Evolutionary conservation across 2,329 filamentous ascomycete genomes (phyloP), one percentile per base, ranked within the genome.

Genomic region (Fusarium algeriense): DNA sequence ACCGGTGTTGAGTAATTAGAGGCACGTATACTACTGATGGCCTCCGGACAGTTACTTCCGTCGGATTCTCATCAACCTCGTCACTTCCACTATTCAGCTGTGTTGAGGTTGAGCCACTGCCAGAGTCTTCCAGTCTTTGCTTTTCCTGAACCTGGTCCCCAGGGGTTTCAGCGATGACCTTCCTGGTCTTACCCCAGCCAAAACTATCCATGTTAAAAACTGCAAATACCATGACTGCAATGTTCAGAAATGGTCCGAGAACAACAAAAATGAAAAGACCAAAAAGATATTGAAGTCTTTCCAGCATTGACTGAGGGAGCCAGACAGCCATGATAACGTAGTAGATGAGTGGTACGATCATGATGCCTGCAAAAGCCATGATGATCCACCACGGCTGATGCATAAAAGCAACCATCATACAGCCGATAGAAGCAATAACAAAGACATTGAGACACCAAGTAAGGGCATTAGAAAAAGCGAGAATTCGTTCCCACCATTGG

Each of bases 401-500:
- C 64, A 76, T 76, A 37, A 76, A 76, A n/a, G 74, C 74, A 7
- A 76, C 70, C 30, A 76, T 73, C 74, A 76, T 76, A 57, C 73
- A 76, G 6, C 67, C 74, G 15, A 76, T 75, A 41, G 74, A 73
- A 5, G 74, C 73, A 54, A 76, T 72, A 40, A 76, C 74, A 43
- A 76, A 76, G 26, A 75, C 61, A 44, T 72, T 75, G 2, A 76
- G 73, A 43, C 65, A 74, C 74, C 74, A 76, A 2, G 67, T 72
- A 13, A 76, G 40, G 19, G 74, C 71, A 38, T 75, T 76, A 15
- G 69, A 74, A n/a, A 76, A 71, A 0, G 71, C 73, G 0, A 76
- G 34, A 15, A 76, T 70, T 37, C 75, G 61, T 53, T 76, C 75
- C 66, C 70, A 75, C 74, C 75, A 76, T 38, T 76, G 73, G 28